Percentiles rank a stretch among this genome's conserved stretches.
These are phyloP conservation scores for Gaeumannomyces sp. DNA, from an alignment of 2,329 filamentous ascomycete genomes.

Conservation along the genomic window DNA sequence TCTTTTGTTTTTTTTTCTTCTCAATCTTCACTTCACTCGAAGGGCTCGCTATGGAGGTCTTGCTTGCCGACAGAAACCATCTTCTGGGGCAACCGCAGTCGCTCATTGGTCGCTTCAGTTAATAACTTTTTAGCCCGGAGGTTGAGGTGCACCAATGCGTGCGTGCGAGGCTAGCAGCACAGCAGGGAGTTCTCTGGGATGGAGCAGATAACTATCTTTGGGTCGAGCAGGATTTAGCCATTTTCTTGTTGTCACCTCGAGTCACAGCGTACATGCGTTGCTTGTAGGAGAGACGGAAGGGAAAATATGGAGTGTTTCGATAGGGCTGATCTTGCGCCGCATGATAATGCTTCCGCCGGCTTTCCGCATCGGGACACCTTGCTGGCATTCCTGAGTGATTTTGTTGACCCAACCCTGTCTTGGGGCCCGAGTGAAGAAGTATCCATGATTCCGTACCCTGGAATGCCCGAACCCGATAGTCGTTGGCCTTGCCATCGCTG, in stretches of 20 bases:
- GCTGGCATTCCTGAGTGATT: background rate
- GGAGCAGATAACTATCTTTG: background rate
- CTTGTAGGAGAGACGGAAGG: background rate
- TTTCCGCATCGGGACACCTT: background rate
- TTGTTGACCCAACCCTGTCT: no score
- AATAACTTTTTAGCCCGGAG: background rate
- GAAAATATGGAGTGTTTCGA: background rate
- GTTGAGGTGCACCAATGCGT: background rate
- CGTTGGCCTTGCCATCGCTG: background rate
- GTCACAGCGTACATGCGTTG: background rate
- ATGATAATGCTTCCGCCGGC: background rate
- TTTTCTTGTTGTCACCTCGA: background rate
- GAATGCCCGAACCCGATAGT: background rate
- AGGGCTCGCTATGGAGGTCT: background rate
- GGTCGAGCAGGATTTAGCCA: background rate
- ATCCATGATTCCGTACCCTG: background rate
- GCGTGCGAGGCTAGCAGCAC: background rate
- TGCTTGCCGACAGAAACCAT: background rate
- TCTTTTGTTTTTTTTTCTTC: background rate
- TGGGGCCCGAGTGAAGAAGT: no score
- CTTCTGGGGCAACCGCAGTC: background rate
- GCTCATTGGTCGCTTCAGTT: background rate
- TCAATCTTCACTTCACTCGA: background rate
- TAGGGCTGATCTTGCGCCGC: background rate
- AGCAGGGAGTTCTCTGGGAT: background rate